Conservation (phyloP, 2,329 filamentous ascomycete species). For the Zymoseptoria crescenta region DNA sequence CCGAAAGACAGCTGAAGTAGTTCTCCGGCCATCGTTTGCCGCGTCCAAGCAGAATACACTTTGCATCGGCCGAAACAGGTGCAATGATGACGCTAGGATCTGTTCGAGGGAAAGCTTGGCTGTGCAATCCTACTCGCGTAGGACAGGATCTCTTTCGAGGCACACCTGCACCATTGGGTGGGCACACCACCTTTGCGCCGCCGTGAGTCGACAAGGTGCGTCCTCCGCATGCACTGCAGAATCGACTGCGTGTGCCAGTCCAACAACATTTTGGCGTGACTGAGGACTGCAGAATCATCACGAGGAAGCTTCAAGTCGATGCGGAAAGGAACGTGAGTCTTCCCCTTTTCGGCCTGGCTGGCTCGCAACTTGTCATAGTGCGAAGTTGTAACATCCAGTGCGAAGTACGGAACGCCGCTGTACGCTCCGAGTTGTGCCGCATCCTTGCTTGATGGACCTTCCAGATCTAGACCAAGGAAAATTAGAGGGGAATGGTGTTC, state of each 20-base stretch:
- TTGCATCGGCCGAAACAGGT: constrained; percentile 16
- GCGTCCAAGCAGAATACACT: constrained; percentile 15
- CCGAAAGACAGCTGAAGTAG: constrained; percentile 31
- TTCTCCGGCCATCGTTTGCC: constrained; percentile 19
- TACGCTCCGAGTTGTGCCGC: constrained; percentile 13
- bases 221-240: constrained; percentile 16
- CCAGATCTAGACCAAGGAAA: constrained; percentile 17
- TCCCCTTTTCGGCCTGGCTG: constrained; percentile 10
- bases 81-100: constrained; percentile 19
- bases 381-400: constrained; percentile 13
- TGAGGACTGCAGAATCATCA: constrained; percentile 15
- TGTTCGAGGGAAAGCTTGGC: constrained; percentile 18
- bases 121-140: constrained; percentile 17
- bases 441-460: constrained; percentile 7
- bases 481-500: constrained; percentile 14
- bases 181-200: constrained; percentile 18
- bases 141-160: constrained; percentile 12
- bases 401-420: constrained; percentile 16
- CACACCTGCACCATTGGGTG: constrained; percentile 15
- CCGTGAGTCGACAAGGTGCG: constrained; percentile 15
- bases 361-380: constrained; percentile 12
- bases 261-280: constrained; percentile 16
- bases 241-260: constrained; percentile 18
- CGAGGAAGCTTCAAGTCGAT: constrained; percentile 15
- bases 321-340: constrained; percentile 9